Conservation (phyloP, 441 rosid species). For the Croton laevigatus region DNA sequence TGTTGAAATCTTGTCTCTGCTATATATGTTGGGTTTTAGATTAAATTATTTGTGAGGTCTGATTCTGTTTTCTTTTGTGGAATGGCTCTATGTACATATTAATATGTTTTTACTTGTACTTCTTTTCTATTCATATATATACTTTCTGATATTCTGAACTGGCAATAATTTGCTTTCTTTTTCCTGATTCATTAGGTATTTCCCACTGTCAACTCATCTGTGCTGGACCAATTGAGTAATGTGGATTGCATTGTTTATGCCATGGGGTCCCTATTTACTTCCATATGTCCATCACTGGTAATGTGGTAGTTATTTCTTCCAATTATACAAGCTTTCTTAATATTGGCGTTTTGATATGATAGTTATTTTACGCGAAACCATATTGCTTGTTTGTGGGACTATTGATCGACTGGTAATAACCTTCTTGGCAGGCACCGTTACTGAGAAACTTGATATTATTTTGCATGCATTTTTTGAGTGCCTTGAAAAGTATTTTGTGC, state of each 20-base stretch:
- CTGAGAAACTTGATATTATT: not conserved
- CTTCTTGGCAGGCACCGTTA: not conserved
- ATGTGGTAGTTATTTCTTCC: slow-evolving; percentile 12
- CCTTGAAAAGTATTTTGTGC: not conserved
- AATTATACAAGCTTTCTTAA: not conserved
- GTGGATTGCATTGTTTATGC: slow-evolving; percentile 92
- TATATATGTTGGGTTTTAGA: not conserved
- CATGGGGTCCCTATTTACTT: slow-evolving; percentile 95
- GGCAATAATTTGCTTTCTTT: not conserved
- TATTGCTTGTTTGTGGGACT: not conserved
- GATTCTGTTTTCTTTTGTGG: not conserved
- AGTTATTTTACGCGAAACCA: not conserved
- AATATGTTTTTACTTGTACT: not conserved
- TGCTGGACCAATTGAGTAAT: slow-evolving; percentile 66
- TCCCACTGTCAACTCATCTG: slow-evolving; percentile 70
- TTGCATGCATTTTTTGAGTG: not conserved
- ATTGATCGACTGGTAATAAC: not conserved
- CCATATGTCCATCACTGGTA: slow-evolving; percentile 93
- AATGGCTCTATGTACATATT: not conserved
- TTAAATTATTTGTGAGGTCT: no score
- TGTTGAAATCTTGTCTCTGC: not conserved
- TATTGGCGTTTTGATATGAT: not conserved
- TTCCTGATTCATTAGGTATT: slow-evolving; percentile 55
- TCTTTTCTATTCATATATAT: not conserved
- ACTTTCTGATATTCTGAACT: slow-evolving; percentile 13